Evolutionary conservation across 2,329 filamentous ascomycete genomes (phyloP).

Genomic region (Cladosporium colombiae): DNA sequence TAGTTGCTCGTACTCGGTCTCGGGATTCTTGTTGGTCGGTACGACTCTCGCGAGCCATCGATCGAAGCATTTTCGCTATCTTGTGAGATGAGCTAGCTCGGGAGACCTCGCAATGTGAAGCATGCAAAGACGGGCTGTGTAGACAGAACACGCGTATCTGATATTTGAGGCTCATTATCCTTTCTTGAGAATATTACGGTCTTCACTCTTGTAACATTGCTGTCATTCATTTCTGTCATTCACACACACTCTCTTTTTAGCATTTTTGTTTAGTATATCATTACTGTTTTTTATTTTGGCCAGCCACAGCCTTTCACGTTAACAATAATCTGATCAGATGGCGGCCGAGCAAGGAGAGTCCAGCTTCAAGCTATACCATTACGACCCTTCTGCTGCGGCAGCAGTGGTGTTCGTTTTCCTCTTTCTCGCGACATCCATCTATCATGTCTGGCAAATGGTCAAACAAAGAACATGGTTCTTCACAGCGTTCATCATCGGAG

Average conservation of each 20-base stretch:
- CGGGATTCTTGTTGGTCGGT: not conserved
- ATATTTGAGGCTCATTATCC: not conserved
- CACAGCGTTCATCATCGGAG: constrained; percentile 47
- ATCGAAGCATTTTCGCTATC: no score
- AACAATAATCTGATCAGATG: not conserved
- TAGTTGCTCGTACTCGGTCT: not conserved
- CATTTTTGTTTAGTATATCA: not conserved
- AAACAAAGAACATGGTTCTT: constrained; percentile 53
- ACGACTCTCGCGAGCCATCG: not conserved
- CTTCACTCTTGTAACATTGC: not conserved
- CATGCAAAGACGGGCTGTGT: not conserved
- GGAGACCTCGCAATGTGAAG: not conserved
- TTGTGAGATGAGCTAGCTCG: not conserved
- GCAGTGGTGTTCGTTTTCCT: not conserved
- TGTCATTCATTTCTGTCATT: not conserved
- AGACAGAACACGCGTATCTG: not conserved
- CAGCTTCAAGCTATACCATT: constrained; percentile 7
- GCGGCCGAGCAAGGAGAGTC: not conserved
- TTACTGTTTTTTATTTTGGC: not conserved
- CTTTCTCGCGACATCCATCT: not conserved
- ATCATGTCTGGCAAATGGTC: constrained; percentile 37
- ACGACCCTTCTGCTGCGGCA: not conserved
- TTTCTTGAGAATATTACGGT: not conserved
- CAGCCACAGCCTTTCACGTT: not conserved
- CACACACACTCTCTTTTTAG: not conserved